phyloP scores from a whole-genome alignment of 371 early-diverging fungal genomes.

The Mortierella sp. region DNA sequence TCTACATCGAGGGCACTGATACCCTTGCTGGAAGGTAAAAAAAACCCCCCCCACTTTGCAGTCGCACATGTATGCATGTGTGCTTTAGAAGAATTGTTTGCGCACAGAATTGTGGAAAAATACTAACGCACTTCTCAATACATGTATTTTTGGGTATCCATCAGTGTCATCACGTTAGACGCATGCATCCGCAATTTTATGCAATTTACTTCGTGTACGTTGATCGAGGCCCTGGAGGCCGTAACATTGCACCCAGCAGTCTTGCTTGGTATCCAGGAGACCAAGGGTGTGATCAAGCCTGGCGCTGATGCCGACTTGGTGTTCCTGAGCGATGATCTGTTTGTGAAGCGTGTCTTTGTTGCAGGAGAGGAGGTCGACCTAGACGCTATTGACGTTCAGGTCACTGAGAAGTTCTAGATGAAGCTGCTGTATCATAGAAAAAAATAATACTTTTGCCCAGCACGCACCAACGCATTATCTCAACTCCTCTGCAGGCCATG shows the following conservation, averaged over 20 bases:
- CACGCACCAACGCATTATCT: background rate
- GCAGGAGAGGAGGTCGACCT: constrained; percentile 76
- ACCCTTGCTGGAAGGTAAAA: constrained; percentile 77
- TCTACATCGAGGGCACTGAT: constrained; percentile 82
- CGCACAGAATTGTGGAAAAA: no score
- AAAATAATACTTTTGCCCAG: background rate
- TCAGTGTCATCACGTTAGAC: constrained; percentile 75
- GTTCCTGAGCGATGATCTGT: constrained; percentile 77
- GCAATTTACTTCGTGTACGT: constrained; percentile 80
- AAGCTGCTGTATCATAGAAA: constrained; percentile 7
- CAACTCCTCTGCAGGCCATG: no score
- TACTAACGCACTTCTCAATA: no score
- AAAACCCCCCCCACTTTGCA: background rate
- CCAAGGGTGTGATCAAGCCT: constrained; percentile 79
- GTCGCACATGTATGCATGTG: background rate
- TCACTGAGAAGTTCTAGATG: constrained; percentile 54
- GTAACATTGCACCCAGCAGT: constrained; percentile 88
- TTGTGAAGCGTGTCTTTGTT: constrained; percentile 77
- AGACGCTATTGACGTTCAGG: constrained; percentile 48
- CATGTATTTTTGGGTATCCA: no score
- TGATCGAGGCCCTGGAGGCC: constrained; percentile 87
- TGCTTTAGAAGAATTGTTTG: no score
- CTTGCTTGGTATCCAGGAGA: constrained; percentile 74
- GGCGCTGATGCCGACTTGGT: constrained; percentile 89
- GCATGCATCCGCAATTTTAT: constrained; percentile 85